Percentiles rank a stretch among this genome's conserved stretches.
phyloP scores from a whole-genome alignment of 2,329 filamentous ascomycete genomes.

The Ampelomyces quisqualis region DNA sequence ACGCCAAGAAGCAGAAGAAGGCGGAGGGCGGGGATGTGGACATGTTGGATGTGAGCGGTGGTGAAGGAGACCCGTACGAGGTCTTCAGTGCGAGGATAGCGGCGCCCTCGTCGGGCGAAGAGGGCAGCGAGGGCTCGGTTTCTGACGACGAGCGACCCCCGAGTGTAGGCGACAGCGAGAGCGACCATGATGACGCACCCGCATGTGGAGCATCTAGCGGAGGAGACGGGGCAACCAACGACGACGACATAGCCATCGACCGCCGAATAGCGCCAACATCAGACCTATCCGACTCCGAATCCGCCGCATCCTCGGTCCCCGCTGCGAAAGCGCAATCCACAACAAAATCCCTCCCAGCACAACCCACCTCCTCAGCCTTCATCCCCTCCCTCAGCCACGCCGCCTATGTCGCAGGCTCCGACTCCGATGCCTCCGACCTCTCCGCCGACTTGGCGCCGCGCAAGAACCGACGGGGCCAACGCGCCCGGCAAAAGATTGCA shows the following conservation, averaged over 20 bases:
- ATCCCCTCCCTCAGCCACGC: constrained; percentile 73
- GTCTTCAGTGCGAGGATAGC: constrained; percentile 45
- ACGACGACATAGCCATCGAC: constrained; percentile 2
- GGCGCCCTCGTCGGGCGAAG: constrained; percentile 39
- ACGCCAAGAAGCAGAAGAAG: constrained; percentile 20
- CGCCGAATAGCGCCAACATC: constrained; percentile 17
- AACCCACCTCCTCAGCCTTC: constrained; percentile 57
- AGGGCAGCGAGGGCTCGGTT: constrained; percentile 33
- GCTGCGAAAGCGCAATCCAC: constrained; percentile 25
- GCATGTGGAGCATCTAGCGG: constrained; percentile 10
- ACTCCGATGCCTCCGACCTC: constrained; percentile 66
- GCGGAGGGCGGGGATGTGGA: constrained; percentile 18
- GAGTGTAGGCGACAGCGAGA: constrained; percentile 29
- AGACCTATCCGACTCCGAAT: constrained; percentile 13
- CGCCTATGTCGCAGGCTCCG: constrained; percentile 76
- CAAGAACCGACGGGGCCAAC: constrained; percentile 76
- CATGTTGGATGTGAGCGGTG: constrained; percentile 30
- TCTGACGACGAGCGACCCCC: constrained; percentile 33
- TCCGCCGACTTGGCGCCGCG: constrained; percentile 54
- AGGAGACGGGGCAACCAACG: background rate
- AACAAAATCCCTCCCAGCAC: constrained; percentile 10
- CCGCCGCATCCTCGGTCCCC: constrained; percentile 12
- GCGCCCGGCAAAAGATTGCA: constrained; percentile 74
- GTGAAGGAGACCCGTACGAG: constrained; percentile 34
- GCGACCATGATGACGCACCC: constrained; percentile 2